A percentile compares a stretch with the other conserved stretches of the same genome.
Evolutionary conservation across 2,329 filamentous ascomycete genomes (phyloP).

Genomic region (Alternaria longipes): DNA sequence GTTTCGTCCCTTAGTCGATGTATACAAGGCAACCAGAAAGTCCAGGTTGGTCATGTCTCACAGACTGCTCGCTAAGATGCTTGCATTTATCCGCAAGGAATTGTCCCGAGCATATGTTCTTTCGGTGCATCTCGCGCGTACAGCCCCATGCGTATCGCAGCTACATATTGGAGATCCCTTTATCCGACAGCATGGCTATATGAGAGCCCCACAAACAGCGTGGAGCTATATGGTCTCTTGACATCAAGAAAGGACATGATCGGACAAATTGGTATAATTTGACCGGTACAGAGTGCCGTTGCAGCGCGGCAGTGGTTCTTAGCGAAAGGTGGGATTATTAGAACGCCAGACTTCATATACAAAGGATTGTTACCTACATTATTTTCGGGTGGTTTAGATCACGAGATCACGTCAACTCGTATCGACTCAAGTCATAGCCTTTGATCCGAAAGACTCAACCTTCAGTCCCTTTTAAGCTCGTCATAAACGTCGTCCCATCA

Average conservation of each 20-base stretch:
- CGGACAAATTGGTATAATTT: background rate
- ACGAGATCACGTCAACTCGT: background rate
- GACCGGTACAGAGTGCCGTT: background rate
- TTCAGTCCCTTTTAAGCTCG: background rate
- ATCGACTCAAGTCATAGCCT: background rate
- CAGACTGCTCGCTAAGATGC: background rate
- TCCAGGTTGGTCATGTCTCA: rapidly evolving
- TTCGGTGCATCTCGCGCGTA: background rate
- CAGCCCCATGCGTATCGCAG: background rate
- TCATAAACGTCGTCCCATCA: background rate
- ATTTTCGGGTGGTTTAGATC: background rate
- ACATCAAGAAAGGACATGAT: background rate
- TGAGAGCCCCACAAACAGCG: background rate
- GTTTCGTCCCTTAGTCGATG: no score
- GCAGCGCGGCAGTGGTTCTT: background rate
- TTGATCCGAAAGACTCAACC: background rate
- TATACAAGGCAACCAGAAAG: rapidly evolving
- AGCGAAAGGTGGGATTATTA: rapidly evolving
- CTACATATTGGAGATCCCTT: background rate
- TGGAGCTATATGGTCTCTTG: background rate
- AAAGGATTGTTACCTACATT: background rate
- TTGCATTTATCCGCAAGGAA: background rate
- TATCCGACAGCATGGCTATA: background rate
- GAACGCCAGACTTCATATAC: background rate
- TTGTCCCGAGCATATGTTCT: background rate